These are phyloP conservation scores for Penicillium salamii DNA, from an alignment of 495 filamentous ascomycete genomes.

Conservation along the genomic window DNA sequence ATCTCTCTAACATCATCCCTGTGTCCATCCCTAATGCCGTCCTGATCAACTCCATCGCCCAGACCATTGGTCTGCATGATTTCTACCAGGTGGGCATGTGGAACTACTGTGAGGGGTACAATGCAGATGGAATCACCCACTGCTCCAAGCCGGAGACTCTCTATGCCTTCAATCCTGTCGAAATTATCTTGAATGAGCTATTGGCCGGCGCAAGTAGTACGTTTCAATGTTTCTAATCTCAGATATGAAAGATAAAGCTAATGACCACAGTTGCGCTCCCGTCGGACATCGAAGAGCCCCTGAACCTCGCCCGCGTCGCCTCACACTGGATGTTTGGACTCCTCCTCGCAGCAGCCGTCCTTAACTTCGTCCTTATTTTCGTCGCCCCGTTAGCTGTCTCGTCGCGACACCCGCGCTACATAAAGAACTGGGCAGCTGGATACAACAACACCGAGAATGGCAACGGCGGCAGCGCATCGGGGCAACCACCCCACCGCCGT, in stretches of 20 bases:
- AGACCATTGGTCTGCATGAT: slow-evolving; percentile 82
- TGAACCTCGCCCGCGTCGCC: slow-evolving; percentile 71
- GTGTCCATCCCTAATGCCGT: slow-evolving; percentile 67
- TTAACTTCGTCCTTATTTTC: slow-evolving; percentile 68
- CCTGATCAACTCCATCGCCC: slow-evolving; percentile 86
- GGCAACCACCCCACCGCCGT: slow-evolving; percentile 39
- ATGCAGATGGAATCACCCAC: slow-evolving; percentile 64
- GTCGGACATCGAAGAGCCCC: slow-evolving; percentile 62
- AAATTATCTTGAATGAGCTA: slow-evolving; percentile 73
- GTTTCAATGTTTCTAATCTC: slow-evolving; percentile 16
- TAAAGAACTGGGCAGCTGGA: slow-evolving; percentile 21
- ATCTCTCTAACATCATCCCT: slow-evolving; percentile 82
- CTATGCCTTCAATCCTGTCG: slow-evolving; percentile 89
- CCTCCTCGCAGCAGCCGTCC: slow-evolving; percentile 66
- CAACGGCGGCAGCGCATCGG: slow-evolving; percentile 11
- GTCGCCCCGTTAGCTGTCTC: slow-evolving; percentile 55
- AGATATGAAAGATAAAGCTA: slow-evolving; percentile 15
- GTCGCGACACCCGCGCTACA: slow-evolving; percentile 47
- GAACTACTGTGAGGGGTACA: slow-evolving; percentile 85
- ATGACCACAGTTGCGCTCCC: slow-evolving; percentile 66
- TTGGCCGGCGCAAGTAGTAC: slow-evolving; percentile 74
- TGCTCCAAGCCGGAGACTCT: slow-evolving; percentile 67
- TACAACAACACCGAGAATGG: slow-evolving; percentile 12
- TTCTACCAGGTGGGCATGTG: slow-evolving; percentile 93
- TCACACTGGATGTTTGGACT: slow-evolving; percentile 89